Evolutionary conservation across 2,329 filamentous ascomycete genomes (phyloP).

Genomic region (Trichoderma sp.): DNA sequence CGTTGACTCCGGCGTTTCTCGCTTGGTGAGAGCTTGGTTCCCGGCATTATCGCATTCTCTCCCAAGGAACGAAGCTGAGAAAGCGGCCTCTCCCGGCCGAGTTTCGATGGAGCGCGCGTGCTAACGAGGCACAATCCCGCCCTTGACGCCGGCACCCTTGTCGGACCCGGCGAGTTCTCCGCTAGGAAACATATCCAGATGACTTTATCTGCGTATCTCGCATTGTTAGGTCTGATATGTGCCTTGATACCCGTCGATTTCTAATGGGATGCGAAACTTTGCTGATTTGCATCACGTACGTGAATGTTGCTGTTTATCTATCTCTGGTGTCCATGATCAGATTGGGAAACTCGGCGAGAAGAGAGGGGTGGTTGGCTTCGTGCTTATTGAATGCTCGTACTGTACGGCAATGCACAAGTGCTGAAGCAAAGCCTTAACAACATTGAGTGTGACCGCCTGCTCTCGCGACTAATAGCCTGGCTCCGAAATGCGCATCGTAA

Average conservation of each 20-base stretch:
- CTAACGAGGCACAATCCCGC: background rate
- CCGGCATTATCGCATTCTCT: background rate
- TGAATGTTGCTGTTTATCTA: background rate
- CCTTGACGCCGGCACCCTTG: background rate
- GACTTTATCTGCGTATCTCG: background rate
- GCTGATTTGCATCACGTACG: background rate
- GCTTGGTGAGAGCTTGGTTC: background rate
- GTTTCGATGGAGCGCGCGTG: background rate
- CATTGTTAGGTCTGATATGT: background rate
- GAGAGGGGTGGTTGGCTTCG: background rate
- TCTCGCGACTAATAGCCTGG: background rate
- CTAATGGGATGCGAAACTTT: background rate
- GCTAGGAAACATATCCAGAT: background rate
- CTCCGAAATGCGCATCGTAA: background rate
- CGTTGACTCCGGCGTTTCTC: background rate
- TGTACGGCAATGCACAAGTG: background rate
- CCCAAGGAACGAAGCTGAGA: background rate
- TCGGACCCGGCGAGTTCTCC: background rate
- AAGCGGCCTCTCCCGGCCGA: background rate
- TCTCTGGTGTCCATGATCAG: background rate
- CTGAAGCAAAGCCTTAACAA: background rate
- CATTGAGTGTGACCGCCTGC: background rate
- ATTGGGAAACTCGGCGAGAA: slow-evolving; percentile 15
- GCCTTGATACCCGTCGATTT: background rate
- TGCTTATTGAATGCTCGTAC: background rate